Base-by-base conservation (phyloP, 2,329 filamentous ascomycete species). In the Colletotrichum cereale region DNA sequence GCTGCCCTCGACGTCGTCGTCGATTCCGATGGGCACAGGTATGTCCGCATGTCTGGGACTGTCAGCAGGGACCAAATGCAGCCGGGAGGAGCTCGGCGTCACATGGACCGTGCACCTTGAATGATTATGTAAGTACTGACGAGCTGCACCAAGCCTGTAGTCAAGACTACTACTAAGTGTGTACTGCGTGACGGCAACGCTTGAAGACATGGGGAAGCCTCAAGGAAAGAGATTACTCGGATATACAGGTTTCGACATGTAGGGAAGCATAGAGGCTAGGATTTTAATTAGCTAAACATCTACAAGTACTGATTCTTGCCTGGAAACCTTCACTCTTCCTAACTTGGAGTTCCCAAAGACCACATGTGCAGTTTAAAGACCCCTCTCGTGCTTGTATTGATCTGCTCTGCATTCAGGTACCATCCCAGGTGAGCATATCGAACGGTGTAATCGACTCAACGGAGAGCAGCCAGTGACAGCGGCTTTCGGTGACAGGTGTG, bases 41-140 rank as follows among this genome's bases (percentile, higher is more conserved):
- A 60, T 60, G 65, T 69, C 65, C 52, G 68, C 65, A 26, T 72
- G 68, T 62, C 68, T 68, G 63, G 68, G 61, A 34, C 64, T 42
- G 63, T 55, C 61, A 24, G 71, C 67, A 71, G 57, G 70, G 66
- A 66, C 66, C 56, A 62, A 47, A 71, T 71, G 70, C 70, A 67
- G 56, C 56, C 61, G 47, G 38, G 60, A 69, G 69, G 58, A 72
- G 69, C 69, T 69, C 53, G 21, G 52, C 52, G 69, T 69, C 53
- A 64, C 71, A 58, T 70, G 72, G 72, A 48, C 72, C 70, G 72
- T 74, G 72, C 72, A 64, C 44, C 55, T 69, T 4, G 24, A 66
- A 69, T 64, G 69, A 58, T 73, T 73, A 73, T 50, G 60, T 73
- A 73, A 73, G 36, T 42, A 1, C 10, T 7, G 36, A 6, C 21